A percentile compares a stretch with the other conserved stretches of the same genome.
Evolutionary conservation across 1,284 basidiomycete species (phyloP).

Genomic region (Pisolithus thermaeus): DNA sequence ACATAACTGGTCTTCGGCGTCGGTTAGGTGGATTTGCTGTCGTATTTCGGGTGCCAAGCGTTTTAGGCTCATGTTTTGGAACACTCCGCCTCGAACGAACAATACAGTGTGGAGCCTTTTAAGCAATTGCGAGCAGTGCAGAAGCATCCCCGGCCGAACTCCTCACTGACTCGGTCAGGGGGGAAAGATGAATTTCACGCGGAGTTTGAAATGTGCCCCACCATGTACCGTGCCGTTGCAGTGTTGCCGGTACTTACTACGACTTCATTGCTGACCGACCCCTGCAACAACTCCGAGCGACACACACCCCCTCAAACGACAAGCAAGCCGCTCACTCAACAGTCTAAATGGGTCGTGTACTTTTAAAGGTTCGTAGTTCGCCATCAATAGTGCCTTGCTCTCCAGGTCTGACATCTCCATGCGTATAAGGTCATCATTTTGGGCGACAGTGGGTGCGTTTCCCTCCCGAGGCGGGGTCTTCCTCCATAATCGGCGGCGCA

Average conservation of each 20-base stretch:
- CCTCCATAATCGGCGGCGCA: slow-evolving; percentile 9
- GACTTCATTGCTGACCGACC: too few relatives aligned
- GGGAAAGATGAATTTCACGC: slow-evolving; percentile 13
- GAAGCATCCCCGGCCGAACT: neutral
- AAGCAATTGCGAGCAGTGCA: neutral
- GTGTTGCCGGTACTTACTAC: too few relatives aligned
- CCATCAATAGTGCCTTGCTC: neutral
- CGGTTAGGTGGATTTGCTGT: slow-evolving; percentile 44
- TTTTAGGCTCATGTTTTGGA: slow-evolving; percentile 10
- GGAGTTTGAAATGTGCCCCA: slow-evolving; percentile 14
- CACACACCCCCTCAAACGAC: slow-evolving; percentile 8
- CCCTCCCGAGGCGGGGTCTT: slow-evolving; percentile 6
- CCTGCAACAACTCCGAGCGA: too few relatives aligned
- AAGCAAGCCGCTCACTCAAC: neutral
- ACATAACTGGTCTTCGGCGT: slow-evolving; percentile 55
- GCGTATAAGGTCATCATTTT: slow-evolving; percentile 88
- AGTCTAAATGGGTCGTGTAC: slow-evolving; percentile 72
- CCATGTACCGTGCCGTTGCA: too few relatives aligned
- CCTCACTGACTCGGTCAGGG: neutral
- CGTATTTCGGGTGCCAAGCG: slow-evolving; percentile 25
- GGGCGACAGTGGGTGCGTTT: slow-evolving; percentile 89
- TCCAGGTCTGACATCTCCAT: slow-evolving; percentile 10
- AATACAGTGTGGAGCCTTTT: neutral
- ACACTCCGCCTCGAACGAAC: neutral
- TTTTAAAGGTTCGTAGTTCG: slow-evolving; percentile 75